Percentiles rank a stretch among this genome's conserved stretches.
Conservation (phyloP, 805 yeast genomes). For the Clavispora phyllophila region DNA sequence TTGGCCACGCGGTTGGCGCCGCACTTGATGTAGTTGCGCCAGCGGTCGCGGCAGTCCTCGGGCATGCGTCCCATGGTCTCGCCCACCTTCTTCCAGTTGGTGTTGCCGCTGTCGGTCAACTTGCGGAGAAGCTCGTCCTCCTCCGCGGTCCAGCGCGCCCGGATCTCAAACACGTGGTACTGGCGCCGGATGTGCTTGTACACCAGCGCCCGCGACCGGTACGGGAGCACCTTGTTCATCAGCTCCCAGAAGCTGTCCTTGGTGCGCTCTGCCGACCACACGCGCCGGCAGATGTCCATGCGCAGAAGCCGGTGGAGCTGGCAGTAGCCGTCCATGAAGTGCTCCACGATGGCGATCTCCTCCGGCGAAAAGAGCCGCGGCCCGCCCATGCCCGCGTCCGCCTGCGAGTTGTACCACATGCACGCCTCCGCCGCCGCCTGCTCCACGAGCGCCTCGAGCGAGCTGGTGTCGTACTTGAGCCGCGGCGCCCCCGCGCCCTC, state of each 20-base stretch:
- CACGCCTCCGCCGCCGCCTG: slow-evolving; percentile 33
- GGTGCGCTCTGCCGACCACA: slow-evolving; percentile 81
- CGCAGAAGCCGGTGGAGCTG: slow-evolving; percentile 56
- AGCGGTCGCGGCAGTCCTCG: slow-evolving; percentile 93
- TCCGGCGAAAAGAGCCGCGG: slow-evolving; percentile 51
- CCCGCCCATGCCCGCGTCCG: slow-evolving; percentile 19
- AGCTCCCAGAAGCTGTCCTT: slow-evolving; percentile 90
- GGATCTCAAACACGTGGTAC: slow-evolving; percentile 78
- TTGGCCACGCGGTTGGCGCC: slow-evolving; percentile 70
- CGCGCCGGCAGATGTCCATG: slow-evolving; percentile 70
- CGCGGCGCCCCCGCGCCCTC: slow-evolving; percentile 2
- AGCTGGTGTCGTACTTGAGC: slow-evolving; percentile 22
- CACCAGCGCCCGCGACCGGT: slow-evolving; percentile 81
- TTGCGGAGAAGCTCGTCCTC: slow-evolving; percentile 68
- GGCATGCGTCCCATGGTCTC: slow-evolving; percentile 85
- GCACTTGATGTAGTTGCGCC: slow-evolving; percentile 94
- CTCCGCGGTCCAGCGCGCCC: slow-evolving; percentile 86
- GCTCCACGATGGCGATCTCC: slow-evolving; percentile 68
- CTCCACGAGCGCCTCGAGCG: slow-evolving; percentile 29
- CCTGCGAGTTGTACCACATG: slow-evolving; percentile 29
- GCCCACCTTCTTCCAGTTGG: slow-evolving; percentile 89
- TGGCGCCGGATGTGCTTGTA: slow-evolving; percentile 90
- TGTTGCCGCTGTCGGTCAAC: slow-evolving; percentile 61
- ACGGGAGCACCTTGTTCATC: slow-evolving; percentile 72
- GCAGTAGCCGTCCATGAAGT: slow-evolving; percentile 67